Base-by-base conservation (phyloP, 2,329 filamentous ascomycete species). In the Stylonectria norvegica region DNA sequence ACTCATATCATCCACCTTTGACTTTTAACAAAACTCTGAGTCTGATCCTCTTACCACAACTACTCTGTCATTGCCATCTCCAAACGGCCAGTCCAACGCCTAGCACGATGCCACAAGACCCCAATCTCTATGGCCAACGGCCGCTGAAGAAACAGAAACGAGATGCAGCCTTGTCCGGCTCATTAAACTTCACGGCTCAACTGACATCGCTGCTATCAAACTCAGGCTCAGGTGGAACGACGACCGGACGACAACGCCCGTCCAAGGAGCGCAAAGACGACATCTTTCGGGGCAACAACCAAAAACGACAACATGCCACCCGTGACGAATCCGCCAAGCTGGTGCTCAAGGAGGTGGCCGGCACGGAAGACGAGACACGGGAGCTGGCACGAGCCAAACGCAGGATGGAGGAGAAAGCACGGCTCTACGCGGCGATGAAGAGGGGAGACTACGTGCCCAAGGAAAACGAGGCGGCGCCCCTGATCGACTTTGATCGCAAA, bases 401-500 rank as follows among this genome's bases (percentile, higher is more conserved):
- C 50, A 86, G 83, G 58, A 87, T 98, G 83, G 83, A 94, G 59
- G 85, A 89, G 67, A 98, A 98, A 65, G 89, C 87, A 4, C 79
- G 86, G 4, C 68, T 93, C 2, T 98, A 98, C 65, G 83, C 86
- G 5, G 86, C 87, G 25, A 84, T 98, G 80, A 95, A 95, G 65
- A 78, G 86, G 22, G 90, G 91, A n/a, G 84, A 95, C 58, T 83
- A 87, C 63, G 71, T 87, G n/a, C 72, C 77, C 12, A 75, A 76
- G 40, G 78, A 86, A 50, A 78, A 83, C 58, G 71, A 79, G 53
- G 70, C 78, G 29, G 79, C 82, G 52, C 75, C 78, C 17, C 76
- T 95, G 18, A 85, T 98, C 3, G 91, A 98, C 67, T 98, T 98
- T 64, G 93, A 97, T 65, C 76, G 85, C 45, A 98, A 97, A 68